These are phyloP conservation scores for Sporisorium reilianum DNA, from an alignment of 1,284 basidiomycete genomes.

Conservation along the genomic window DNA sequence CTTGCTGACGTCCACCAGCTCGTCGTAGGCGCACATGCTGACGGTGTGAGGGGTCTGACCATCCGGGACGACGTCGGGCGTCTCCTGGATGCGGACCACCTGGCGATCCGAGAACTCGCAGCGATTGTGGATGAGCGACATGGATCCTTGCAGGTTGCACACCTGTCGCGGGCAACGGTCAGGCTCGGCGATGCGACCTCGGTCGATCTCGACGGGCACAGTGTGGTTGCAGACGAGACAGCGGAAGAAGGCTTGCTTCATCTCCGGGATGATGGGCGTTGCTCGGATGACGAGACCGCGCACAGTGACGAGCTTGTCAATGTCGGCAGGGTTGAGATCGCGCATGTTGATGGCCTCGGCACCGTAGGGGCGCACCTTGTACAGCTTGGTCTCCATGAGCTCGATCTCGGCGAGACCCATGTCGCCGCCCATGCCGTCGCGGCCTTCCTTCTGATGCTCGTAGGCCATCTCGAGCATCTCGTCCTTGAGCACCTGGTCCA, in stretches of 20 bases:
- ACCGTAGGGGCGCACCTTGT: constrained; percentile 92
- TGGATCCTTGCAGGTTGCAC: constrained; percentile 86
- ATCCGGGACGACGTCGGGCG: constrained; percentile 95
- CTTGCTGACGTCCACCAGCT: constrained; percentile 93
- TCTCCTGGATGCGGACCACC: constrained; percentile 94
- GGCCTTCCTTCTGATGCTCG: constrained; percentile 78
- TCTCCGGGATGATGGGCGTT: constrained; percentile 97
- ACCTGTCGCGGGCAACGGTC: constrained; percentile 90
- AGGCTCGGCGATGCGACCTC: constrained; percentile 94
- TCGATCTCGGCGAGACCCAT: constrained; percentile 73
- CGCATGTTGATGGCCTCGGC: constrained; percentile 74
- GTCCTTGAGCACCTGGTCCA: constrained; percentile 95
- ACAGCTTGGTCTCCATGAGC: constrained; percentile 74
- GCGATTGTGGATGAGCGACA: constrained; percentile 96
- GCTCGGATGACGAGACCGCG: constrained; percentile 97
- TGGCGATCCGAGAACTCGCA: constrained; percentile 96
- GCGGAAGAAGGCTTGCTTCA: constrained; percentile 97
- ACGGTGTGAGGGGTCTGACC: constrained; percentile 98
- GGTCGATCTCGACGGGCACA: constrained; percentile 92
- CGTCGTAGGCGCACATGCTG: constrained; percentile 94
- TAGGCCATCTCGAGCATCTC: constrained; percentile 71
- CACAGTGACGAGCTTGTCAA: constrained; percentile 83
- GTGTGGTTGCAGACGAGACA: constrained; percentile 96
- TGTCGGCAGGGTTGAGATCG: constrained; percentile 66
- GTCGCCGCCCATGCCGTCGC: constrained; percentile 77